A percentile compares a stretch with the other conserved stretches of the same genome.
phyloP scores from a whole-genome alignment of 2,329 filamentous ascomycete genomes.

The Mycosphaerella arachidis region DNA sequence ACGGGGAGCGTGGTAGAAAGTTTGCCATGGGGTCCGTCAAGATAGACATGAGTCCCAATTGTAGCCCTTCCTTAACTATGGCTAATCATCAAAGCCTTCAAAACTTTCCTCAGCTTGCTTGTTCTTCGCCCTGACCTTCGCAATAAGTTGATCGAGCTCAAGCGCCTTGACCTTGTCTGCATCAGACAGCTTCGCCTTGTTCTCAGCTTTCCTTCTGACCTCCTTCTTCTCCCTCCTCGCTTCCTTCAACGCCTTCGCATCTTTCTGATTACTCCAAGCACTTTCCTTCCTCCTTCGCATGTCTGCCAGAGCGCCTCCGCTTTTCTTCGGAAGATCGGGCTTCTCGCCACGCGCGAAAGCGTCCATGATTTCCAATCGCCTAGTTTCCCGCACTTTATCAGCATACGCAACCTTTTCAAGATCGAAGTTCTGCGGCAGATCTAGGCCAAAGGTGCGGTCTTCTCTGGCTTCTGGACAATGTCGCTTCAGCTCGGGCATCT shows the following conservation, averaged over 20 bases:
- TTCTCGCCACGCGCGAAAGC: constrained; percentile 27
- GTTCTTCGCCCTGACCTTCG: constrained; percentile 28
- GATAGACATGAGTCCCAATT: too few relatives aligned
- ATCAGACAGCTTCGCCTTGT: constrained; percentile 27
- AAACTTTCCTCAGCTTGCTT: constrained; percentile 20
- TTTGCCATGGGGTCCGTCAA: too few relatives aligned
- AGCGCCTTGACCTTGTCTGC: constrained; percentile 29
- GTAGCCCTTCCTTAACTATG: too few relatives aligned
- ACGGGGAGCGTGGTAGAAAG: too few relatives aligned
- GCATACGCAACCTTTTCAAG: constrained; percentile 41
- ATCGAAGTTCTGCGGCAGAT: constrained; percentile 32
- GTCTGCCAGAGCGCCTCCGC: constrained; percentile 30
- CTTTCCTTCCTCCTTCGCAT: constrained; percentile 30
- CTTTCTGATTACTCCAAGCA: constrained; percentile 37
- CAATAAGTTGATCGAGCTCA: constrained; percentile 33
- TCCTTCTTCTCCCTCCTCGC: constrained; percentile 34
- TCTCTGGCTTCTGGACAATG: constrained; percentile 35
- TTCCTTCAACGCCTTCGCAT: constrained; percentile 32
- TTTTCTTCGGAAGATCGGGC: constrained; percentile 20
- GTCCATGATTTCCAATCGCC: constrained; percentile 36
- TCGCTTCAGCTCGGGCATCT: constrained; percentile 75
- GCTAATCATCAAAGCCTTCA: constrained; percentile 21
- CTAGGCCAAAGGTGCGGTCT: constrained; percentile 40
- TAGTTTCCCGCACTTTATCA: constrained; percentile 43
- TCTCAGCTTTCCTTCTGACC: constrained; percentile 30